phyloP scores from a whole-genome alignment of 2,329 filamentous ascomycete species.

The Uncinocarpus reesii region DNA sequence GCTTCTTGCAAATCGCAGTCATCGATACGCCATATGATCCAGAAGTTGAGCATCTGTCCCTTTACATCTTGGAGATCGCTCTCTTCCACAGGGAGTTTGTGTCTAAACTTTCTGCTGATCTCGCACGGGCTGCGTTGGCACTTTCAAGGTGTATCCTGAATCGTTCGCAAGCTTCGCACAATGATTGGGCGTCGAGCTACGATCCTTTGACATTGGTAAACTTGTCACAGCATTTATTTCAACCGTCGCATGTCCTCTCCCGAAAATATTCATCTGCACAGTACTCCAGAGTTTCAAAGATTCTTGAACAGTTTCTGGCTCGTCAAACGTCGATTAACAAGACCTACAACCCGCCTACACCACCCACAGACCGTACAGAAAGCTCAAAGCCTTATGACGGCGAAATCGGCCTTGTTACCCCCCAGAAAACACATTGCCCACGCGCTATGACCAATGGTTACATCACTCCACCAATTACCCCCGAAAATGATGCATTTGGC shows the following conservation, averaged over 20 bases:
- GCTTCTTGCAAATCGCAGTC: constrained; percentile 79
- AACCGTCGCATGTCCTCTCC: constrained; percentile 56
- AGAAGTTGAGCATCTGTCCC: constrained; percentile 87
- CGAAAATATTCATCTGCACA: constrained; percentile 60
- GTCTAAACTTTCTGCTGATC: constrained; percentile 77
- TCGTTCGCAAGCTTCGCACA: constrained; percentile 63
- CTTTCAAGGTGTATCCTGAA: constrained; percentile 77
- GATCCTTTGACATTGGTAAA: constrained; percentile 46
- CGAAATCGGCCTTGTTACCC: constrained; percentile 35
- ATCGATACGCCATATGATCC: constrained; percentile 64
- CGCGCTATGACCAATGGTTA: constrained; percentile 33
- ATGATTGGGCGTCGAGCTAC: constrained; percentile 58
- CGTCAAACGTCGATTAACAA: constrained; percentile 49
- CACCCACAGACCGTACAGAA: constrained; percentile 30
- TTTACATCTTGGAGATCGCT: constrained; percentile 89
- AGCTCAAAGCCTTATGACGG: constrained; percentile 34
- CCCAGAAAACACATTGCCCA: constrained; percentile 32
- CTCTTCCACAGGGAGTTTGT: constrained; percentile 97
- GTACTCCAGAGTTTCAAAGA: constrained; percentile 53
- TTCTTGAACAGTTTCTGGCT: constrained; percentile 56
- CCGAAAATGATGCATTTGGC: constrained; percentile 35
- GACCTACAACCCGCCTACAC: constrained; percentile 34
- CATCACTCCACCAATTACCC: constrained; percentile 41
- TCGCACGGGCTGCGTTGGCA: constrained; percentile 78
- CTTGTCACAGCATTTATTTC: constrained; percentile 55